Conservation (phyloP, 163 green algal genomes). For the Chloromonas sp. region DNA sequence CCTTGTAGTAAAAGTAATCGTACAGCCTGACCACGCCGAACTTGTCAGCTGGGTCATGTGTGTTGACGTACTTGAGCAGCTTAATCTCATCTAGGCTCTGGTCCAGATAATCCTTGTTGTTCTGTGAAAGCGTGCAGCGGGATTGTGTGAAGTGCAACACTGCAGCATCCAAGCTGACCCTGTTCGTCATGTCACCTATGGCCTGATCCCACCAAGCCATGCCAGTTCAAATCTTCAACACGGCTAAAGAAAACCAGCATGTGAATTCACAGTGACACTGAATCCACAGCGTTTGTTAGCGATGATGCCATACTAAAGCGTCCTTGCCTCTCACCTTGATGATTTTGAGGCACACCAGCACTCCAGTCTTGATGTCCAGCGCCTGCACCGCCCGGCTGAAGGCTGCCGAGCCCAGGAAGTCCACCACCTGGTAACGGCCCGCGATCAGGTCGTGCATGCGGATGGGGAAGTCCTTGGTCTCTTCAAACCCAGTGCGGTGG, state of each 20-base stretch:
- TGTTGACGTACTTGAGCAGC: conserved; percentile 83
- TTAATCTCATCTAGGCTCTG: conserved; percentile 95
- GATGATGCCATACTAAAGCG: no score
- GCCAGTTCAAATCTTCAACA: no score
- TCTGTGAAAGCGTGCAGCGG: conserved; percentile 28
- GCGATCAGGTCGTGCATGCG: conserved; percentile 66
- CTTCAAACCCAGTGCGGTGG: conserved; percentile 80
- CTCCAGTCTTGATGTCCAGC: conserved; percentile 80
- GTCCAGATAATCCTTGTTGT: conserved; percentile 97
- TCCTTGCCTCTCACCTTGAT: conserved; percentile 66
- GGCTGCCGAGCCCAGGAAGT: conserved; percentile 79
- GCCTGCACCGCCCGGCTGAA: conserved; percentile 89
- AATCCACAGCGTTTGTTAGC: no score
- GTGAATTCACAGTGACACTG: no score
- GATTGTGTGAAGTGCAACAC: no score
- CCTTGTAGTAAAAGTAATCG: conserved; percentile 96
- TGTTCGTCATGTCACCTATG: no score
- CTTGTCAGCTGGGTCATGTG: conserved; percentile 81
- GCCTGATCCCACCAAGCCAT: no score
- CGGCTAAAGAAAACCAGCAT: not conserved
- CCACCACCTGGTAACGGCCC: conserved; percentile 65
- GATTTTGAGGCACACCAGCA: conserved; percentile 94
- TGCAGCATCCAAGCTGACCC: no score
- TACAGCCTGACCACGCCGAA: conserved; percentile 85
- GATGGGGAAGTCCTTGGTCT: conserved; percentile 79